A percentile compares a stretch with the other conserved stretches of the same genome.
These are phyloP conservation scores for Erythrobasidium hasegawianum DNA, from an alignment of 1,284 basidiomycete species.

Conservation along the genomic window DNA sequence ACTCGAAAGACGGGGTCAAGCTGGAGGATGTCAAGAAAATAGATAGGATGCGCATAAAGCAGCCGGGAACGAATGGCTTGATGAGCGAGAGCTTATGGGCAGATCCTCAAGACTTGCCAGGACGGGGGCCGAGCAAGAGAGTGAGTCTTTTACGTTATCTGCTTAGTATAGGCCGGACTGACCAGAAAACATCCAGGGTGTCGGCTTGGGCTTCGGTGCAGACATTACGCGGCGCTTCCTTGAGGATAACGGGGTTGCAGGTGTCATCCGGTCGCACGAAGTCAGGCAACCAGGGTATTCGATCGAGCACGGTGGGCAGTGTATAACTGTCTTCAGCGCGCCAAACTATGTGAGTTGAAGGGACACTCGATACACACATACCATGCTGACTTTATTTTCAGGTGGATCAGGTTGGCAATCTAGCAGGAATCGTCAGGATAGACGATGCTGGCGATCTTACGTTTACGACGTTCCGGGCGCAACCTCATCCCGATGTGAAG, in stretches of 20 bases:
- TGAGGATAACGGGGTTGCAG: conserved; percentile 42
- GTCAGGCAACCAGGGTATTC: conserved; percentile 84
- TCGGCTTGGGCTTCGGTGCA: conserved; percentile 92
- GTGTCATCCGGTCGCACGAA: conserved; percentile 90
- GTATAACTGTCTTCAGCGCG: conserved; percentile 66
- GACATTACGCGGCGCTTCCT: conserved; percentile 54
- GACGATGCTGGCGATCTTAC: conserved; percentile 43
- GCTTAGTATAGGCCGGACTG: conserved; percentile 9
- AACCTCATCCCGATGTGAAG: conserved; percentile 43
- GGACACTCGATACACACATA: neutral
- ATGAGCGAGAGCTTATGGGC: conserved; percentile 82
- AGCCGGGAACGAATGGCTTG: conserved; percentile 90
- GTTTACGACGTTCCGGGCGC: conserved; percentile 44
- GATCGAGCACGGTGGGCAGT: conserved; percentile 81
- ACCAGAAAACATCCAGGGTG: conserved; percentile 59
- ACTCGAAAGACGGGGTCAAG: conserved; percentile 88
- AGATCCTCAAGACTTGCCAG: conserved; percentile 83
- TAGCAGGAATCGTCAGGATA: conserved; percentile 45
- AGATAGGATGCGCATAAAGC: conserved; percentile 70
- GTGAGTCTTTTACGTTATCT: conserved; percentile 53
- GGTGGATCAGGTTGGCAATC: conserved; percentile 48
- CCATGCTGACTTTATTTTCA: conserved; percentile 15
- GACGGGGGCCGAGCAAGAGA: conserved; percentile 94
- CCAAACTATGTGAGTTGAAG: conserved; percentile 41
- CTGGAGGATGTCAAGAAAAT: conserved; percentile 88